Base-by-base conservation (phyloP, 225 moss, liverwort and hornwort species). In the Climacium dendroides region DNA sequence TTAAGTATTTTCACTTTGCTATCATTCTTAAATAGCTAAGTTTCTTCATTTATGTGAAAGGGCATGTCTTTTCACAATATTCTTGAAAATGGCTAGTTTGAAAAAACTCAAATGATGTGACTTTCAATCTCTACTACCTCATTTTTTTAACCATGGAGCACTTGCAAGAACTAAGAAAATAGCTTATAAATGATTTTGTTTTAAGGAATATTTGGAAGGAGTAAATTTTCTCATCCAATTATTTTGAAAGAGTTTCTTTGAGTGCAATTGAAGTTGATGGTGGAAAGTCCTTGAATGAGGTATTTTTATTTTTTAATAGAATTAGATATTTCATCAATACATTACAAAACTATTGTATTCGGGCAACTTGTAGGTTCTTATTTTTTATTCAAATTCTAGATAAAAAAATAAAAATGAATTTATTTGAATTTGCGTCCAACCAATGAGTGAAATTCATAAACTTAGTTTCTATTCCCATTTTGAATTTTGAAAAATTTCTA, bases 51-150 rank as follows among this genome's bases (percentile, higher is more conserved):
- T 15, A 39, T 39, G 0, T 70, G 7, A 70, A 41, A 70, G 15
- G 41, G 5, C 25, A 41, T 41, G 15, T 15, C 43, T 71, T 71
- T 71, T 43, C 9, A 71, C 43, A 41, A 70, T 41, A 70, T 26
- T 41, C 70, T 41, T 70, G 70, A 70, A 71, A 28, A 71, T 43
- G 25, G 25, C 25, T 13, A 39, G 7, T 41, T 70, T 70, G 41
- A 15, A 70, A 69, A 34, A 39, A 24, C 2, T 12, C 15, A 14
- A 14, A 70, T 15, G 41, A 8, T 14, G 43, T 29, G 6, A 10
- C 15, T 9, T 70, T 0, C 0, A 0, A 28, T 43, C 17, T 71
- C 3, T 16, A 45, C 0, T 0, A 0, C 28, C 5, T 26, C 9
- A 70, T 15, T 8, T 70, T 41, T 2, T 41, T 24, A 14, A 69